Evolutionary conservation across 768 basidiomycete species (phyloP), one percentile per base, ranked within the genome.

Genomic region (Rhodotorula taiwanensis): DNA sequence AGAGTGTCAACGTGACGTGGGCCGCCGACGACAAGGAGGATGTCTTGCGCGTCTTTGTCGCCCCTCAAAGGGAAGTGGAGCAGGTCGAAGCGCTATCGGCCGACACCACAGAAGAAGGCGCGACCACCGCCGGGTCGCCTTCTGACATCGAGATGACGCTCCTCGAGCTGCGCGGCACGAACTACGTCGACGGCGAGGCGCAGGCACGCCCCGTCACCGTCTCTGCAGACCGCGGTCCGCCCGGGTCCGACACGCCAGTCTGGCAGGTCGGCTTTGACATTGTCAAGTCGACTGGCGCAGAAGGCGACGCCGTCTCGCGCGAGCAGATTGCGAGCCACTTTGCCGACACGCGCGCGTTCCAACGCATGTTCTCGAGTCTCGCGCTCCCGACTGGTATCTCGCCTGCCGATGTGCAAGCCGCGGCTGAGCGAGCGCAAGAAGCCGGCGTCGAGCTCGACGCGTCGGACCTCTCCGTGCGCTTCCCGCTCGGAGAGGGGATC

Each of bases 241-340:
- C 49, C 2, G 10, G 20, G 7, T 11, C 30, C 11, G 9, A 14
- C 20, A 8, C 52, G 34, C 48, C 55, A 11, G 43, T 52, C 25
- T 67, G 66, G 66, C 56, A 67, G 30, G 33, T 67, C 49, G 66
- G 66, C 11, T 67, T 51, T 60, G 48, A 55, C 28, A 48, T 62
- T 56, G 28, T 18, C 55, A 47, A 52, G 47, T 52, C 60, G 31
- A 51, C 59, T 9, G 60, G 48, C 7, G 10, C 27, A 27, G 52
- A 48, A 33, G 25, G 11, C 25, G 53, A 36, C 39, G 27, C 44
- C 2, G 41, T 20, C 18, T 44, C 21, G 23, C 33, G 25, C 14
- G 42, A 23, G 42, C 42, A 43, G 42, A 58, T 68, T 27, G 43
- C 44, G 14, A 21, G 31, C 30, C 48, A 58, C 25, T 58, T 61